Evolutionary conservation across 2,329 filamentous ascomycete species (phyloP), one percentile per base, ranked within the genome.

Genomic region (Arthrobotrys sphaeroides): DNA sequence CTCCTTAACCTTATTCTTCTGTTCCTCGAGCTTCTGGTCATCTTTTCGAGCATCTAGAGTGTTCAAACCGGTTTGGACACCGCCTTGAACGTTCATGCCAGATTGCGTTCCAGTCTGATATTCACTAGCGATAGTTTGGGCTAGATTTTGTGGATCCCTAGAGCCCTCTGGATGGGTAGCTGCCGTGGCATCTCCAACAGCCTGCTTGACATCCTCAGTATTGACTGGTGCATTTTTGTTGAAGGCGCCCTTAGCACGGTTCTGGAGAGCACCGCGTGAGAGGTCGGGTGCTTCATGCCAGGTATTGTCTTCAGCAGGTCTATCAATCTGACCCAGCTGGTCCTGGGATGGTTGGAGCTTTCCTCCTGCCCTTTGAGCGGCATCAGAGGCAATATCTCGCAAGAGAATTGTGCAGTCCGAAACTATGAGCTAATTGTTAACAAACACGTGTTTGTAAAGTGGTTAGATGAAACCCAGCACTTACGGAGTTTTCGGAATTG

Each of bases 351-450:
- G 95, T 61, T 91, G 91, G 59, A 97, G 87, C 79, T 85, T 88
- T 80, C 85, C 85, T 68, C 94, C 93, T 5, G 91, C 90, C 80
- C 91, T 94, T 77, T 87, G 87, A 9, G 95, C 94, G 24, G 91
- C 92, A 83, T 99, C 95, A 61, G 93, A 92, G 73, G 91, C 93
- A 81, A 99, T 95, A 81, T 98, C 94, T 36, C 94, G 92, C 42
- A 96, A 82, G 7, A 99, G 87, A 36, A 94, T 85, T 24, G 88
- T 88, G 10, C 91, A 90, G 85, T 99, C 95, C 77, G 87, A 91
- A 78, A 97, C 73, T 43, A 81, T 4, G 18, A 24, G 3, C 31
- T 3, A 13, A 18, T 20, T 22, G 7, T 28, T 12, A 22, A 51
- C 28, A 38, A 13, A 10, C n/a, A n/a, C n/a, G n/a, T n/a, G n/a